Percentiles rank a stretch among this genome's conserved stretches.
Evolutionary conservation across 345 rosid genomes (phyloP).

Genomic region (Physaria fendleri): DNA sequence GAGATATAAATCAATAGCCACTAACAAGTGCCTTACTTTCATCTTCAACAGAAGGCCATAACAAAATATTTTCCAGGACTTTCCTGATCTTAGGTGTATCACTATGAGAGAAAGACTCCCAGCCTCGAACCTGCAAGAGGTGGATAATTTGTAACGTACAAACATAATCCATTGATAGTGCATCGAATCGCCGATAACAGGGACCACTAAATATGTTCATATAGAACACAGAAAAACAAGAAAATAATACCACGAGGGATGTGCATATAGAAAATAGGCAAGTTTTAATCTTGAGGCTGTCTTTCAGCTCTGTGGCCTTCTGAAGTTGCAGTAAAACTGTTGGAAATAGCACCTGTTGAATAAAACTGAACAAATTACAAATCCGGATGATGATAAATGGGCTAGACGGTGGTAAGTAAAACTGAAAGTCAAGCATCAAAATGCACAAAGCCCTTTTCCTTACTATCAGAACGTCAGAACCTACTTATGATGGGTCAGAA

Average conservation of each 20-base stretch:
- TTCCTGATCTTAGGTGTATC: conserved; percentile 45
- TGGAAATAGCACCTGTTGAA: conserved; percentile 68
- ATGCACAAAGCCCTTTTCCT: conserved; percentile 2
- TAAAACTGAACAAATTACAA: conserved; percentile 13
- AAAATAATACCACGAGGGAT: conserved; percentile 58
- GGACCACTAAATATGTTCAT: neutral
- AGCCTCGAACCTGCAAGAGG: conserved; percentile 50
- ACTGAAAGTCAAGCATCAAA: conserved; percentile 1
- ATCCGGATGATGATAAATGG: neutral
- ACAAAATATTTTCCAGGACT: conserved; percentile 43
- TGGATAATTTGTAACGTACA: conserved; percentile 19
- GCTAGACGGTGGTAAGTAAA: neutral
- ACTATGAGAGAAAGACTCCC: conserved; percentile 47
- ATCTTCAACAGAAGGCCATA: conserved; percentile 78
- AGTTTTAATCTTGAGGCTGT: conserved; percentile 59
- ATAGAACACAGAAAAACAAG: conserved; percentile 13
- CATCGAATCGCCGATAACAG: neutral
- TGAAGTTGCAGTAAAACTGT: conserved; percentile 44
- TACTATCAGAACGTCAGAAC: neutral
- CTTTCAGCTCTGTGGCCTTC: conserved; percentile 37
- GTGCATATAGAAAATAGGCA: conserved; percentile 81
- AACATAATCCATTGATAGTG: conserved; percentile 2
- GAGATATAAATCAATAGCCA: conserved; percentile 11
- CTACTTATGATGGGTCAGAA: neutral
- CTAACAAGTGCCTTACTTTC: conserved; percentile 42